Evolutionary conservation across 148 eudicot species (phyloP).

Genomic region (Beta vulgaris): DNA sequence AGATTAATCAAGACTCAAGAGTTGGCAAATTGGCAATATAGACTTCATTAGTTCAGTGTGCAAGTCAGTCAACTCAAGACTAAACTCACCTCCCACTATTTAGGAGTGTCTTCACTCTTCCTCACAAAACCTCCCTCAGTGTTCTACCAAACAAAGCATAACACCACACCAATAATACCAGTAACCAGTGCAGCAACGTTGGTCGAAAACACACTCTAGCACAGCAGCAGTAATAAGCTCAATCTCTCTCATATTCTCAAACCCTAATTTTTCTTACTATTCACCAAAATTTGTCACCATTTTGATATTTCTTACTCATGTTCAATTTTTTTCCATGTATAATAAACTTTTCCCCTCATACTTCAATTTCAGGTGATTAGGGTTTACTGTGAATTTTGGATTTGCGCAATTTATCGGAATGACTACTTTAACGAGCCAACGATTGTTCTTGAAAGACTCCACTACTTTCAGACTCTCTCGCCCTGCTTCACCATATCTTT

Average conservation of each 20-base stretch:
- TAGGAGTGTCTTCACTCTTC: no score
- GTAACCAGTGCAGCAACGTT: background rate
- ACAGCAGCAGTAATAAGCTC: background rate
- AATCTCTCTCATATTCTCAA: background rate
- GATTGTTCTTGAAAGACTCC: slow-evolving; percentile 17
- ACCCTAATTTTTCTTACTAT: background rate
- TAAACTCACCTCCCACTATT: no score
- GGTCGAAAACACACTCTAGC: background rate
- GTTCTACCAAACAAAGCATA: no score
- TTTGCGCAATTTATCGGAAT: background rate
- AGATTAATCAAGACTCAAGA: no score
- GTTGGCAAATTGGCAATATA: no score
- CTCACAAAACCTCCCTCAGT: no score
- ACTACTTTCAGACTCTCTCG: slow-evolving; percentile 1
- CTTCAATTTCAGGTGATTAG: background rate
- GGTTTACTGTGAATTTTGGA: background rate
- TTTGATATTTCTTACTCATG: background rate
- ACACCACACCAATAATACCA: no score
- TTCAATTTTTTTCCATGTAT: background rate
- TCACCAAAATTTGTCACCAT: background rate
- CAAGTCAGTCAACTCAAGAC: no score
- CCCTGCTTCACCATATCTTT: background rate
- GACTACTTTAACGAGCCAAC: slow-evolving; percentile 16
- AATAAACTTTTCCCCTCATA: background rate
- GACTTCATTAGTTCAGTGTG: no score